Conservation (phyloP, 2,329 filamentous ascomycete species). For the Cadophora gregata region DNA sequence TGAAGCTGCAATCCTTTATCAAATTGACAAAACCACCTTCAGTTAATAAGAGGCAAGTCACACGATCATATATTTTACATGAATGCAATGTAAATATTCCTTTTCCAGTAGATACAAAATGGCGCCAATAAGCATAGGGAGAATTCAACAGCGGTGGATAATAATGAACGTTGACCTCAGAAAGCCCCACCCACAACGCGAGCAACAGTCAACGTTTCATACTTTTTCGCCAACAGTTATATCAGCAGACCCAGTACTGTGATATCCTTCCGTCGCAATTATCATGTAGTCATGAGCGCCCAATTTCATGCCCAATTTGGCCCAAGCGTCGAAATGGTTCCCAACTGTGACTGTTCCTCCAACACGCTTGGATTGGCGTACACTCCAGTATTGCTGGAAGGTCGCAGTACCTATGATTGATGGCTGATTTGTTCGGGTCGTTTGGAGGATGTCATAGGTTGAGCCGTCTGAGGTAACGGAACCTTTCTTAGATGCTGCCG, state of each 20-base stretch:
- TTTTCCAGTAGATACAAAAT: no score
- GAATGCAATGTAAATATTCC: no score
- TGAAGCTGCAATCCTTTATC: no score
- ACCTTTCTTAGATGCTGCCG: slow-evolving; percentile 55
- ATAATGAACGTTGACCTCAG: no score
- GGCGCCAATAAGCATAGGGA: no score
- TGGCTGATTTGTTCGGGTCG: slow-evolving; percentile 45
- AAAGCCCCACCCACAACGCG: no score
- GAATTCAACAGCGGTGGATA: no score
- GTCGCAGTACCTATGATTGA: slow-evolving; percentile 57
- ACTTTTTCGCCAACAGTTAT: slow-evolving; percentile 47
- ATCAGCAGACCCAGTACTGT: slow-evolving; percentile 53
- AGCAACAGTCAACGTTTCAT: neutral
- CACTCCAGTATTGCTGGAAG: slow-evolving; percentile 60
- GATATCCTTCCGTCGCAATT: slow-evolving; percentile 60
- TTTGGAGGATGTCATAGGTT: slow-evolving; percentile 53
- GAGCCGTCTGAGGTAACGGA: slow-evolving; percentile 57
- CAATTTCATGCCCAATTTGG: slow-evolving; percentile 52
- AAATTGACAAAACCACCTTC: no score
- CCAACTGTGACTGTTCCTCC: slow-evolving; percentile 56
- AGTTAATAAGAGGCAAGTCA: no score
- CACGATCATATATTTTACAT: no score
- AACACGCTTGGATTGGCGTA: slow-evolving; percentile 55
- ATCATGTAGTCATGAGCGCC: slow-evolving; percentile 58
- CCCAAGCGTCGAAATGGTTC: slow-evolving; percentile 61